Evolutionary conservation across 2,329 filamentous ascomycete genomes (phyloP), one percentile per base, ranked within the genome.

Genomic region (Venturia oleaginea): DNA sequence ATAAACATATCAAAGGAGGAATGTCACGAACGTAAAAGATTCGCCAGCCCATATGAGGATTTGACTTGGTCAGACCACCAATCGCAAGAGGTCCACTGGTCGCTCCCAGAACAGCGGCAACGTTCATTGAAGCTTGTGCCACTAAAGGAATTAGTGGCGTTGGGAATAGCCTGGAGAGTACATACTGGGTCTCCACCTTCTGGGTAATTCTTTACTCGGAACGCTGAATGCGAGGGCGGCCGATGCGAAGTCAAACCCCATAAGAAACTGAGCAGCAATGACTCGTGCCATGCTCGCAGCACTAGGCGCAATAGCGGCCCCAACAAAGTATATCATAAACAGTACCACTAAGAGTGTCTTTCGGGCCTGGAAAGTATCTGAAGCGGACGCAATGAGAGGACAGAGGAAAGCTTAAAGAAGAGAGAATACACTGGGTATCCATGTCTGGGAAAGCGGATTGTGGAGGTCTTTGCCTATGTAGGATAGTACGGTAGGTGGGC

Each of bases 401-500:
- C 32, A 13, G 4, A 61, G 22, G 30, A 61, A 34, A 17, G 59
- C 59, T 61, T 61, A 37, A 7, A 42, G 27, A 19, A 61, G 59
- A 8, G 59, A 40, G 17, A 61, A 37, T 1, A 37, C 37, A 30
- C 34, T 61, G 22, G 59, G 59, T 5, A 61, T 61, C 59, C 59
- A 61, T 32, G 34, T 61, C n/a, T 61, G 59, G 22, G 59, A 27
- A 4, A 30, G 32, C 5, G 59, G 30, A 42, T 61, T 27, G 10
- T 61, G 15, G 59, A 61, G 59, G 34, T 40, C 37, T 8, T 17
- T 15, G 19, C 59, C 59, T 4, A 61, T 61, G 40, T 61, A 61
- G 34, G 59, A 61, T 1, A 61, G 59, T 19, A 64, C 62, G 5
- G 62, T 48, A 22, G 62, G 62, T 34, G 62, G 62, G 30, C 62